Percentiles rank a stretch among this genome's conserved stretches.
These are phyloP conservation scores for Diaporthe amygdali DNA, from an alignment of 2,329 filamentous ascomycete genomes.

Conservation along the genomic window DNA sequence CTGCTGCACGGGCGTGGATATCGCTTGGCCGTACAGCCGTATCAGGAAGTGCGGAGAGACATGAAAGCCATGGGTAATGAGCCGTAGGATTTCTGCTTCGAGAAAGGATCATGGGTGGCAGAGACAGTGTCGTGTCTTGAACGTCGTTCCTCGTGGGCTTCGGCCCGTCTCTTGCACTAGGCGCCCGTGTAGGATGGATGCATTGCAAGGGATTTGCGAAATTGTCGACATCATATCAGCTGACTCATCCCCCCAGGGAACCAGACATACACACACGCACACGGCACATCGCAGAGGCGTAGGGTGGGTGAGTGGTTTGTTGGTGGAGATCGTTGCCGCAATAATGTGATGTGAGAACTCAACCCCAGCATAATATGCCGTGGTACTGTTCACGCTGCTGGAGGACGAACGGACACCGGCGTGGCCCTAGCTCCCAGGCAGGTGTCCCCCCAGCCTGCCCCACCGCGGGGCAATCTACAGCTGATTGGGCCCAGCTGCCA, in stretches of 20 bases:
- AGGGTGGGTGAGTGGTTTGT: too few species aligned
- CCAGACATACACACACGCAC: background rate
- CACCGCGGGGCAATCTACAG: background rate
- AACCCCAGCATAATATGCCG: background rate
- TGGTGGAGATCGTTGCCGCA: background rate
- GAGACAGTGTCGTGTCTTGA: background rate
- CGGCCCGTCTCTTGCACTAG: background rate
- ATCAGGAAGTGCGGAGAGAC: background rate
- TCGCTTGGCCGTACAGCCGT: background rate
- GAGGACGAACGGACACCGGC: slow-evolving; percentile 1
- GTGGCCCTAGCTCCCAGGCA: slow-evolving; percentile 3
- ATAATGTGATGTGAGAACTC: background rate
- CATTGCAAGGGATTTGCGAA: background rate
- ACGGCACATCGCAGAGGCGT: too few species aligned
- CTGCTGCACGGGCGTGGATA: background rate
- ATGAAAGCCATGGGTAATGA: background rate
- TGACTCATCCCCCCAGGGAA: background rate
- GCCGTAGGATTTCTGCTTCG: slow-evolving; percentile 8
- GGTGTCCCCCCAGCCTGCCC: background rate
- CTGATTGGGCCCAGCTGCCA: background rate
- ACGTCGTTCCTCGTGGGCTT: background rate
- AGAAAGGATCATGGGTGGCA: slow-evolving; percentile 7
- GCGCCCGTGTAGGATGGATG: background rate
- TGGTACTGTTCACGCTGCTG: background rate
- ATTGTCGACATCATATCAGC: background rate